These are phyloP conservation scores for Phaffomyces opuntiae DNA, from an alignment of 805 yeast genomes.

Conservation along the genomic window DNA sequence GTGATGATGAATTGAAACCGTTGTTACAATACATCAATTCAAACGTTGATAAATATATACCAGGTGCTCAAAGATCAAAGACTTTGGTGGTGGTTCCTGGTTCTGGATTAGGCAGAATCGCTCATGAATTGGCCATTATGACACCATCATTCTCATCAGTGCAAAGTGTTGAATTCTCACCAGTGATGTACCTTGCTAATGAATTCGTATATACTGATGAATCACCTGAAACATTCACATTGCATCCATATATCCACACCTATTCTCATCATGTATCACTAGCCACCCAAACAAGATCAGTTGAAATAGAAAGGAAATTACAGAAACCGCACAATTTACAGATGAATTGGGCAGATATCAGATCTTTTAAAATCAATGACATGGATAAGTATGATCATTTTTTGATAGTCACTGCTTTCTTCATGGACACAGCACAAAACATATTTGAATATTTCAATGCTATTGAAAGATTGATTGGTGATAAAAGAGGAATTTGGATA, in stretches of 20 bases:
- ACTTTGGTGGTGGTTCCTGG: constrained; percentile 76
- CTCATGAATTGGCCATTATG: constrained; percentile 46
- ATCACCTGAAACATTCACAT: constrained; percentile 4
- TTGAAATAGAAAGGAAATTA: constrained; percentile 24
- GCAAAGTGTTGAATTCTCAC: constrained; percentile 70
- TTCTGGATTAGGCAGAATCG: constrained; percentile 74
- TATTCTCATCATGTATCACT: constrained; percentile 55
- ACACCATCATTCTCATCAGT: constrained; percentile 41
- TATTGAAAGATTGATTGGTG: constrained; percentile 40
- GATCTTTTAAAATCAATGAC: constrained; percentile 35
- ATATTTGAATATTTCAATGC: constrained; percentile 66
- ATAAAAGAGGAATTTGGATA: constrained; percentile 65
- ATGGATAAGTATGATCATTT: constrained; percentile 34
- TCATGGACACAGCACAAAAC: constrained; percentile 90
- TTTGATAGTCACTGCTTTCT: constrained; percentile 63
- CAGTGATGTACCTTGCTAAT: constrained; percentile 68
- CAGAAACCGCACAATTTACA: constrained; percentile 40
- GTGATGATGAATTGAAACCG: constrained; percentile 44
- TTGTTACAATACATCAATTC: constrained; percentile 43
- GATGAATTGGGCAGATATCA: constrained; percentile 58
- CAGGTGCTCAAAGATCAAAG: constrained; percentile 18
- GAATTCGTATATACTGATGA: constrained; percentile 41
- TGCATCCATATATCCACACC: constrained; percentile 53
- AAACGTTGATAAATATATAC: constrained; percentile 31
- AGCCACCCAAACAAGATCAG: constrained; percentile 43